phyloP scores from a whole-genome alignment of 192 early-diverging fungal genomes.

The Thoreauomyces humboldtii region DNA sequence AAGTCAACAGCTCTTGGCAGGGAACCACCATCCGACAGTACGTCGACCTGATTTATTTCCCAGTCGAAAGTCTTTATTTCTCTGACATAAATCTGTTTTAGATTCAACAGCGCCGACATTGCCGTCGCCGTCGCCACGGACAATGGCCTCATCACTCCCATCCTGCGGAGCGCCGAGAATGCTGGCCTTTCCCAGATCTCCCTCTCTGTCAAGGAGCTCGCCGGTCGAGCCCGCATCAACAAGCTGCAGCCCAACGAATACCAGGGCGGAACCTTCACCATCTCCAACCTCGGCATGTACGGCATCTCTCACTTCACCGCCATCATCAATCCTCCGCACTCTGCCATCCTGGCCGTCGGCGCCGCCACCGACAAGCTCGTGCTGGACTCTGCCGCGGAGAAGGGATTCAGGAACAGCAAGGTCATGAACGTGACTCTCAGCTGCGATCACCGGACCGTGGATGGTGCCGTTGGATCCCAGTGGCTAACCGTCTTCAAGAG shows the following conservation, averaged over 20 bases:
- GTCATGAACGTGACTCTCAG: conserved; percentile 77
- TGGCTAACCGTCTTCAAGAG: conserved; percentile 87
- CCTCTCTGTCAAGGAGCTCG: conserved; percentile 80
- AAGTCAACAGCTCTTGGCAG: conserved; percentile 89
- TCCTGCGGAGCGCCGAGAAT: conserved; percentile 76
- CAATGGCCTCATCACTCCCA: conserved; percentile 93
- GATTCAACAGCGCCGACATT: conserved; percentile 88
- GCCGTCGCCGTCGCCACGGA: conserved; percentile 90
- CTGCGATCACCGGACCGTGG: conserved; percentile 92
- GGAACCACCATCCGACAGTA: conserved; percentile 88
- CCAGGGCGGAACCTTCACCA: conserved; percentile 97
- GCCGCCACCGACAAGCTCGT: conserved; percentile 68
- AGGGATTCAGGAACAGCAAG: conserved; percentile 48
- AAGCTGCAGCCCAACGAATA: conserved; percentile 94
- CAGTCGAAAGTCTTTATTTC: conserved; percentile 1
- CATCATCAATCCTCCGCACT: conserved; percentile 96
- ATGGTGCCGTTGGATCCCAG: conserved; percentile 89
- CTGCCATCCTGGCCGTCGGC: conserved; percentile 93
- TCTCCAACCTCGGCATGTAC: conserved; percentile 98
- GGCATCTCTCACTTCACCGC: conserved; percentile 93
- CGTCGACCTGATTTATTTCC: conserved; percentile 23
- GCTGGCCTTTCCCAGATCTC: conserved; percentile 88
- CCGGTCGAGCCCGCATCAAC: conserved; percentile 75
- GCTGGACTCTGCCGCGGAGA: conserved; percentile 36
- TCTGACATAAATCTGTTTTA: conserved; percentile 11